These are phyloP conservation scores for Fusarium sp. DNA, from an alignment of 2,329 filamentous ascomycete species.

Conservation along the genomic window DNA sequence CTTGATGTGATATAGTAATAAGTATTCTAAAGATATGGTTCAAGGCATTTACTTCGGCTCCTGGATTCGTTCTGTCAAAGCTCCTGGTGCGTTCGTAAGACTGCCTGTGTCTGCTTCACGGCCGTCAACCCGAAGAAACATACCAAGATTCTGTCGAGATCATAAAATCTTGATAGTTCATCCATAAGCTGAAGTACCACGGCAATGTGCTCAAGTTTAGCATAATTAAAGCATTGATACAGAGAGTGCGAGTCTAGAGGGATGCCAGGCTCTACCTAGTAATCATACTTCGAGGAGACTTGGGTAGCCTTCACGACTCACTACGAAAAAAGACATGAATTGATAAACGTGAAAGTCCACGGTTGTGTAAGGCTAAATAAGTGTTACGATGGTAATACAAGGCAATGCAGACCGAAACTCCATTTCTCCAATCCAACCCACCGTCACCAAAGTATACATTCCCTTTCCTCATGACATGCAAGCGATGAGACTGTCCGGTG, in stretches of 20 bases:
- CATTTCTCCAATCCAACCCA: constrained; percentile 24
- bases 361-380: constrained; percentile 11
- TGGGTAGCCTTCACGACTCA: not conserved
- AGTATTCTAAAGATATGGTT: not conserved
- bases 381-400: constrained; percentile 32
- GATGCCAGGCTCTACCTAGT: not conserved
- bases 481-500: constrained; percentile 18
- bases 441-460: constrained; percentile 25
- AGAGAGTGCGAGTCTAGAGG: not conserved
- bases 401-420: constrained; percentile 28
- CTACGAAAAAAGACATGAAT: not conserved
- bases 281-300: not conserved
- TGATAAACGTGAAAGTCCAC: constrained; percentile 4
- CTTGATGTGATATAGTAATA: not conserved
- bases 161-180: not conserved
- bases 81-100: not conserved
- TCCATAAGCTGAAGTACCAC: not conserved
- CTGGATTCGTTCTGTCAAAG: not conserved
- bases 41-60: not conserved
- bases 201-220: not conserved
- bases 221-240: not conserved
- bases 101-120: not conserved
- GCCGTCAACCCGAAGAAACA: not conserved
- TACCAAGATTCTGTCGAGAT: not conserved
- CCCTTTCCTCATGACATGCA: constrained; percentile 34